phyloP scores from a whole-genome alignment of 345 rosid species.

The Reutealis trisperma region DNA sequence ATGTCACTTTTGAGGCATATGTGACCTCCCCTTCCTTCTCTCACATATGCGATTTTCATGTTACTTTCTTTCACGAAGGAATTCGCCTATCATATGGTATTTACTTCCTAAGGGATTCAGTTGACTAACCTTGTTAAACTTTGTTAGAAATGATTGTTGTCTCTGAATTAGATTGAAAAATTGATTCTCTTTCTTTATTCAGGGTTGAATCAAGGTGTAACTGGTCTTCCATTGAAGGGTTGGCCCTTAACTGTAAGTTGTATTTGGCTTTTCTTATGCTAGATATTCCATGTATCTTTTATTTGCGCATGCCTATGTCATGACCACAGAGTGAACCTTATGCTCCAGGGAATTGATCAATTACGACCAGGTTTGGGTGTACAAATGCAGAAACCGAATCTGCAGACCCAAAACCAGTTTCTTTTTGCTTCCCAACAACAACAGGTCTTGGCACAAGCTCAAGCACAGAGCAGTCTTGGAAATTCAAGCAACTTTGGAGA shows the following conservation, averaged over 20 bases:
- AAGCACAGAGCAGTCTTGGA: conserved; percentile 49
- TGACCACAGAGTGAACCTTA: conserved; percentile 9
- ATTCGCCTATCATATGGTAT: not conserved
- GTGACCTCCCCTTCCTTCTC: no score
- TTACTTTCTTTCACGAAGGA: no score
- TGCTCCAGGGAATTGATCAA: conserved; percentile 54
- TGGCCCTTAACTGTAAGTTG: conserved; percentile 70
- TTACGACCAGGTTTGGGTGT: conserved; percentile 48
- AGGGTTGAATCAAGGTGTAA: conserved; percentile 57
- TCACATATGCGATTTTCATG: no score
- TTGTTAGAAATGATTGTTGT: not conserved
- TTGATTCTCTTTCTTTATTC: not conserved
- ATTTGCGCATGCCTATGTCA: not conserved
- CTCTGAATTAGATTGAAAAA: not conserved
- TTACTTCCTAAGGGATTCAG: not conserved
- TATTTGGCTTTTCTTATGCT: conserved; percentile 5
- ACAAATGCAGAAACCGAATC: conserved; percentile 55
- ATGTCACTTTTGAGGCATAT: no score
- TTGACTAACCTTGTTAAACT: not conserved
- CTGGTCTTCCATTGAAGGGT: conserved; percentile 64
- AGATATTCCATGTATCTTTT: not conserved
- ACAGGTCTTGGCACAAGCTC: conserved; percentile 56
- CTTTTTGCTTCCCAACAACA: conserved; percentile 57
- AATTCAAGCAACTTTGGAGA: conserved; percentile 47
- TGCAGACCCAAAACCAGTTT: conserved; percentile 50